A percentile compares a stretch with the other conserved stretches of the same genome.
Conservation (phyloP, 2,329 filamentous ascomycete species). For the Laburnicola sp. region DNA sequence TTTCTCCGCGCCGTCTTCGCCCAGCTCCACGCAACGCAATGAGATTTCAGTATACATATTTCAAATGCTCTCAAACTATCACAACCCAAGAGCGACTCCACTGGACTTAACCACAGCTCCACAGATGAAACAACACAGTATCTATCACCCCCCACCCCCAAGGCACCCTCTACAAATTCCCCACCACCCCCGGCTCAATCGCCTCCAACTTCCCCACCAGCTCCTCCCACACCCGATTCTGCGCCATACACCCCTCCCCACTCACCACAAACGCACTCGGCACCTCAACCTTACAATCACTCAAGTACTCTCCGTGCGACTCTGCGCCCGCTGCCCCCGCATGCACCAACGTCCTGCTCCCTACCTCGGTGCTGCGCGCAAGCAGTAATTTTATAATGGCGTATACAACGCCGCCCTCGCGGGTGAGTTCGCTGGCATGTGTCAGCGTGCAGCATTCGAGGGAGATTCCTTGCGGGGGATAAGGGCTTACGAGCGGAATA, state of each 20-base stretch:
- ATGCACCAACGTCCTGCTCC: constrained; percentile 46
- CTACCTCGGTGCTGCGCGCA: constrained; percentile 47
- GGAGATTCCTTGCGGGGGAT: neutral
- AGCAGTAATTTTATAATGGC: constrained; percentile 21
- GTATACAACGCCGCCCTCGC: neutral
- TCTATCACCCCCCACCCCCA: too few relatives aligned
- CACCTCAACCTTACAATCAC: constrained; percentile 34
- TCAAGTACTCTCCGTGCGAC: constrained; percentile 48
- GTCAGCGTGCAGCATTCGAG: constrained; percentile 4
- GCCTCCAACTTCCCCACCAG: neutral
- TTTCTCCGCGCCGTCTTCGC: too few relatives aligned
- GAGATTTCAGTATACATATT: too few relatives aligned
- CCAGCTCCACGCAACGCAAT: too few relatives aligned
- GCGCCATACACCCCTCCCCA: neutral
- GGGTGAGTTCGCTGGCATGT: constrained; percentile 21
- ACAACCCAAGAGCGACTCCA: too few relatives aligned
- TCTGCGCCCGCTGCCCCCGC: constrained; percentile 41
- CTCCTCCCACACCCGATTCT: constrained; percentile 3
- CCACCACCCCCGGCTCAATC: neutral
- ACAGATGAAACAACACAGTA: too few relatives aligned
- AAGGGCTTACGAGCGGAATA: constrained; percentile 32
- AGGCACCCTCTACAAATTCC: too few relatives aligned
- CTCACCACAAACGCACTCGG: neutral
- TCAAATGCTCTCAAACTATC: too few relatives aligned
- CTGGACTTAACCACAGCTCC: too few relatives aligned